Percentiles rank a stretch among this genome's conserved stretches.
phyloP scores from a whole-genome alignment of 1,284 basidiomycete species.

The Puccinia sorghi region DNA sequence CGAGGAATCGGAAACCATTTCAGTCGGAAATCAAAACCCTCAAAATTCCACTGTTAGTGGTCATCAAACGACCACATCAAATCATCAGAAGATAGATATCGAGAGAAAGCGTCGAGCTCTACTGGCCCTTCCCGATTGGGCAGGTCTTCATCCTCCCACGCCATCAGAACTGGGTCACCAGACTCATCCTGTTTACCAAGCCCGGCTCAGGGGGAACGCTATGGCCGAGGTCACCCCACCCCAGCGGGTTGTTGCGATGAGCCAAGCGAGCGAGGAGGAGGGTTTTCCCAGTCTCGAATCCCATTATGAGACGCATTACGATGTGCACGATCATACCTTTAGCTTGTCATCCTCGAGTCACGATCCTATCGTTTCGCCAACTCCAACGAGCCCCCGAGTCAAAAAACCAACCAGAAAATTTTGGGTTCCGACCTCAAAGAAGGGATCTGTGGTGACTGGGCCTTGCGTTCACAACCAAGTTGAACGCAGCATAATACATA shows the following conservation, averaged over 20 bases:
- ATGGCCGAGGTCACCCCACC: not conserved
- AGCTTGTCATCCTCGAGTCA: constrained; percentile 10
- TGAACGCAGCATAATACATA: not conserved
- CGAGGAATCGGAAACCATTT: not conserved
- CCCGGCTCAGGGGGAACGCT: not conserved
- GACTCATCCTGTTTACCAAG: not conserved
- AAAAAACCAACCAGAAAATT: not conserved
- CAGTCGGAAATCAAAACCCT: constrained; percentile 4
- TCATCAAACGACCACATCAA: constrained; percentile 10
- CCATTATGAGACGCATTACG: not conserved
- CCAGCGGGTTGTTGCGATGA: not conserved
- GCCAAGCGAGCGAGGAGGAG: not conserved
- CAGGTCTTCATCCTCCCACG: not conserved
- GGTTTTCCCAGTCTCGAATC: not conserved
- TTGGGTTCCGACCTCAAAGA: not conserved
- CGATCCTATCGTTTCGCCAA: constrained; percentile 25
- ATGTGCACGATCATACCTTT: not conserved
- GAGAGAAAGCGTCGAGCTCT: constrained; percentile 6
- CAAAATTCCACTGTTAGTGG: not conserved
- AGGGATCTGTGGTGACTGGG: not conserved
- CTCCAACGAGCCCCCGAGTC: constrained; percentile 26
- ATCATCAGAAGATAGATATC: constrained; percentile 19
- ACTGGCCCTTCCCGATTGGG: constrained; percentile 23
- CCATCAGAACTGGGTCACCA: not conserved
- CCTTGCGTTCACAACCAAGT: not conserved